A percentile compares a stretch with the other conserved stretches of the same genome.
Conservation (phyloP, 805 yeast species). For the Jamesozyma hellenica region DNA sequence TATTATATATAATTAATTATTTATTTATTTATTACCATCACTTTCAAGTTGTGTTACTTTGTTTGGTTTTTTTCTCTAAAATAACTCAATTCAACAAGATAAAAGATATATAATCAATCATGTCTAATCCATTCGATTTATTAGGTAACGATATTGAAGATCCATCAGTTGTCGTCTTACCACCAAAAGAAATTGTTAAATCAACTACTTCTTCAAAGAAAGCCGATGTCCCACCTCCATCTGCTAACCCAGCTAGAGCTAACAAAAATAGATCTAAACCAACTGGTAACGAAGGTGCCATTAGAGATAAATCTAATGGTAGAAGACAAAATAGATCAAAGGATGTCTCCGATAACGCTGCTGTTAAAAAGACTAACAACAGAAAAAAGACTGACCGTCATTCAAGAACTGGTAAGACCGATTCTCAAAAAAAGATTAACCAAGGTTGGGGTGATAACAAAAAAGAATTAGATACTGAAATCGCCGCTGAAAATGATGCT, state of each 20-base stretch:
- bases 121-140: slow-evolving; percentile 62
- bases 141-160: slow-evolving; percentile 85
- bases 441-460: slow-evolving; percentile 84
- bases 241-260: slow-evolving; percentile 72
- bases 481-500: slow-evolving; percentile 52
- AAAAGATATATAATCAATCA: slow-evolving; percentile 3
- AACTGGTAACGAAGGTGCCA: slow-evolving; percentile 84
- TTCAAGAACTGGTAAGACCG: slow-evolving; percentile 73
- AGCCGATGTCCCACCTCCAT: slow-evolving; percentile 70
- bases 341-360: slow-evolving; percentile 42
- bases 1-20: too few species aligned
- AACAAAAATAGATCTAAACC: slow-evolving; percentile 59
- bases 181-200: slow-evolving; percentile 66
- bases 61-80: too few species aligned
- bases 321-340: slow-evolving; percentile 42
- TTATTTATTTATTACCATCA: too few species aligned
- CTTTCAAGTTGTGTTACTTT: too few species aligned
- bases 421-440: slow-evolving; percentile 72
- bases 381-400: slow-evolving; percentile 63
- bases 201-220: slow-evolving; percentile 78
- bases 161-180: slow-evolving; percentile 45
- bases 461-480: slow-evolving; percentile 57
- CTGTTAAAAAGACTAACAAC: slow-evolving; percentile 47
- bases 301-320: slow-evolving; percentile 66
- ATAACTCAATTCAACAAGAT: not conserved